These are phyloP conservation scores for Cytospora leucostoma DNA, from an alignment of 2,329 filamentous ascomycete genomes.

Conservation along the genomic window DNA sequence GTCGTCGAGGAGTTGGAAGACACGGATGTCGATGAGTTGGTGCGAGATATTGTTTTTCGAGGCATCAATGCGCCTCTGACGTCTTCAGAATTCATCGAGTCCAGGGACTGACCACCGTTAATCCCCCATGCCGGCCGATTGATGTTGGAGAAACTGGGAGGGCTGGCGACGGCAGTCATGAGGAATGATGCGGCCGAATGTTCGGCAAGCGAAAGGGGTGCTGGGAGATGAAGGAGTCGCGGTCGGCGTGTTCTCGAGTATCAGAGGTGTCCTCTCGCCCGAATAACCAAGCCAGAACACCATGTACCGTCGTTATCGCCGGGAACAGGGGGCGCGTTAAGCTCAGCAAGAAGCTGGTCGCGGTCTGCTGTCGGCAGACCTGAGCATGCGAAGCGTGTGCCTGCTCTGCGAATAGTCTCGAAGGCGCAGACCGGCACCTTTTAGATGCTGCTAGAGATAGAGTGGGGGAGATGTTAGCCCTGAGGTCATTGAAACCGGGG, in stretches of 20 bases:
- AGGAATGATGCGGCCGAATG: constrained; percentile 37
- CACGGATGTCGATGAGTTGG: constrained; percentile 88
- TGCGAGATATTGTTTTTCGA: constrained; percentile 82
- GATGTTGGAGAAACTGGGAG: constrained; percentile 63
- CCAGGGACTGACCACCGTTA: constrained; percentile 52
- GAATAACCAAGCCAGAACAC: constrained; percentile 29
- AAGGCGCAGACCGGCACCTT: constrained; percentile 19
- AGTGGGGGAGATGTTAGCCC: constrained; percentile 27
- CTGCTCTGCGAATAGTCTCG: constrained; percentile 16
- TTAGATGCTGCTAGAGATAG: constrained; percentile 21
- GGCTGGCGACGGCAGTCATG: constrained; percentile 71
- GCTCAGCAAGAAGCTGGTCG: constrained; percentile 26
- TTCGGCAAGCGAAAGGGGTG: constrained; percentile 24
- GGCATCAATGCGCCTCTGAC: constrained; percentile 85
- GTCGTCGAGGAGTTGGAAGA: constrained; percentile 64
- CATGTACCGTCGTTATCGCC: constrained; percentile 29
- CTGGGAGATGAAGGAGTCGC: constrained; percentile 31
- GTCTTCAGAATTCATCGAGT: constrained; percentile 81
- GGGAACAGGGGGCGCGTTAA: constrained; percentile 27
- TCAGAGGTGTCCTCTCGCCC: constrained; percentile 23
- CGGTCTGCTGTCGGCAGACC: constrained; percentile 10
- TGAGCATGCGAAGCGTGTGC: constrained; percentile 20
- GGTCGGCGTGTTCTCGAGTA: constrained; percentile 19
- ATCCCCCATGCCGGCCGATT: constrained; percentile 67
- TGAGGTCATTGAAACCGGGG: constrained; percentile 24